Conservation (phyloP, 176 grass and related monocot species). For the Microstegium vimineum region DNA sequence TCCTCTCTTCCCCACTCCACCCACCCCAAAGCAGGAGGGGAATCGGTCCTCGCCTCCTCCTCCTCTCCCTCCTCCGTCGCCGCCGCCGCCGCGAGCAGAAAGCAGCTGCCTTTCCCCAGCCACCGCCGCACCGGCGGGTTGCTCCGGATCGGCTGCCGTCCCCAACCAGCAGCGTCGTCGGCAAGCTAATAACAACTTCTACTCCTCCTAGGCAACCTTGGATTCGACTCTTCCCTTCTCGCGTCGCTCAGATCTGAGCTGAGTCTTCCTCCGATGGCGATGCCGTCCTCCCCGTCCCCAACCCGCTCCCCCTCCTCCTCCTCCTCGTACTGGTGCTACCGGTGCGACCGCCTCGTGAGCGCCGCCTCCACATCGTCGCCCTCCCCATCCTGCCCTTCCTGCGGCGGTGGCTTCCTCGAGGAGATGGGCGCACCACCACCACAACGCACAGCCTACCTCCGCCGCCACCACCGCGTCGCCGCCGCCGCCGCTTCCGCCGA, state of each 20-base stretch:
- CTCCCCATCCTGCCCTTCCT: conserved; percentile 62
- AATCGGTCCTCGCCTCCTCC: too few species aligned
- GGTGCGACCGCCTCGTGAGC: conserved; percentile 81
- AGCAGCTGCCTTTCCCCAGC: background rate
- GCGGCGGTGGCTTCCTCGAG: conserved; percentile 92
- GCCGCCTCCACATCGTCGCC: conserved; percentile 14
- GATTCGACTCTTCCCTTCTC: too few species aligned
- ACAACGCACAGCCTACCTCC: background rate
- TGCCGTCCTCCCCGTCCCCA: background rate
- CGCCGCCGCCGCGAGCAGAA: background rate
- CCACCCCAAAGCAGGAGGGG: background rate
- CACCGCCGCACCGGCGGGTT: background rate
- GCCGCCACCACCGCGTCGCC: conserved; percentile 14
- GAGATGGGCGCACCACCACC: conserved; percentile 59
- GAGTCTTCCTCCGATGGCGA: background rate
- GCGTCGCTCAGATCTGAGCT: conserved; percentile 24
- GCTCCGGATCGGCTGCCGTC: background rate
- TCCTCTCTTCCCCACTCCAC: too few species aligned
- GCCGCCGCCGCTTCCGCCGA: too few species aligned
- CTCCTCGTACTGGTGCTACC: conserved; percentile 85
- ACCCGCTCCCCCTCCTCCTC: conserved; percentile 1
- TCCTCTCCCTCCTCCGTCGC: background rate
- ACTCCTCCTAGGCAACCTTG: too few species aligned
- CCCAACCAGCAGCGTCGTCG: too few species aligned
- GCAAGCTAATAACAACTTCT: too few species aligned